Conservation (phyloP, 176 grass and related monocot species). For the Raddia guianensis region DNA sequence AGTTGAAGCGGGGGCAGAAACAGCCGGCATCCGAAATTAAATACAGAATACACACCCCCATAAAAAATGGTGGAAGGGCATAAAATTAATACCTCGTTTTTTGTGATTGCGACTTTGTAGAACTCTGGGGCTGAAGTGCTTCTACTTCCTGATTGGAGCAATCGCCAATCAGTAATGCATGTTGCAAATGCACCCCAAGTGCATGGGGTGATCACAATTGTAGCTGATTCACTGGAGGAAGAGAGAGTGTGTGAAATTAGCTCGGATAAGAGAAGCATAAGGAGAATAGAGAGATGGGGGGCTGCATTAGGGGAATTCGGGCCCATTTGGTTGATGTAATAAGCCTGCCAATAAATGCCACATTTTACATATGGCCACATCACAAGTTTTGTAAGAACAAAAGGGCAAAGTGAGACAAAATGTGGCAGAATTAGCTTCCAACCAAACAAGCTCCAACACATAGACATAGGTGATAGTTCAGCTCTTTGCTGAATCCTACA, state of each 20-base stretch:
- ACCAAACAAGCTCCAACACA: not conserved
- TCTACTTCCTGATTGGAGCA: not conserved
- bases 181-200: not conserved
- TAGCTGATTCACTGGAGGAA: not conserved
- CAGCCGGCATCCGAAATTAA: not conserved
- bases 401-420: not conserved
- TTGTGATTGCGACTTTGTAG: not conserved
- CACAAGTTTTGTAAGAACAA: not conserved
- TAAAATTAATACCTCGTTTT: not conserved
- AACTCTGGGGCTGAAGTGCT: not conserved
- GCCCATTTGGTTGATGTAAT: too few species aligned
- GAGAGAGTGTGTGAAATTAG: not conserved
- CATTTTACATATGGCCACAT: too few species aligned
- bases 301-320: too few species aligned
- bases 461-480: not conserved
- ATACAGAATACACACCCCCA: not conserved
- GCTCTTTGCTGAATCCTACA: conserved; percentile 10
- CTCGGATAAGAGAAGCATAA: not conserved
- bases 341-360: too few species aligned
- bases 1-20: not conserved
- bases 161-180: not conserved
- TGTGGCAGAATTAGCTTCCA: too few species aligned
- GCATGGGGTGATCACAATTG: not conserved
- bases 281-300: not conserved
- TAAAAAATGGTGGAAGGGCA: not conserved